These are phyloP conservation scores for Emericellopsis terricola DNA, from an alignment of 495 filamentous ascomycete genomes.

Conservation along the genomic window DNA sequence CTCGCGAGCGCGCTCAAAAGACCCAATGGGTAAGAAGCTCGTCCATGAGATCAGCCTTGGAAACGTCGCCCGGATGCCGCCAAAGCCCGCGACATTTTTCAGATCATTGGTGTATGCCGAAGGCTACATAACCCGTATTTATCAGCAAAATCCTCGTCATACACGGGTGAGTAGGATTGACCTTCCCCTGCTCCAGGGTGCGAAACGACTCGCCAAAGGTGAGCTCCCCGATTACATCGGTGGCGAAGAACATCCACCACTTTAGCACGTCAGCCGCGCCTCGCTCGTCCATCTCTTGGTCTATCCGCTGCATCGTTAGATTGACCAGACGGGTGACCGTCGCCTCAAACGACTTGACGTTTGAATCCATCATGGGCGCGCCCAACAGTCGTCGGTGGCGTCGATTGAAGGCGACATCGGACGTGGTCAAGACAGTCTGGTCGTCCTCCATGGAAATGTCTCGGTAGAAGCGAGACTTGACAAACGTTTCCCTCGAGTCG, in stretches of 20 bases:
- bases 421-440: constrained; percentile 17
- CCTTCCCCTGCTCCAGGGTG: constrained; percentile 30
- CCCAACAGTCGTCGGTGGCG: constrained; percentile 22
- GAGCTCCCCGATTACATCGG: constrained; percentile 34
- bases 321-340: constrained; percentile 21
- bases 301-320: constrained; percentile 20
- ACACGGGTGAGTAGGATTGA: constrained; percentile 9
- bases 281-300: constrained; percentile 11
- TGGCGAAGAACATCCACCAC: constrained; percentile 38
- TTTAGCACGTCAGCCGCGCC: constrained; percentile 28
- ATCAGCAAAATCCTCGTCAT: no score
- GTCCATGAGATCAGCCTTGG: background rate
- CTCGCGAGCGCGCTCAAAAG: background rate
- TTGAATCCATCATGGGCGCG: constrained; percentile 28
- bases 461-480: constrained; percentile 8
- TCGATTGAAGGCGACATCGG: constrained; percentile 15
- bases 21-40: background rate
- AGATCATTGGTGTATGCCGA: constrained; percentile 1
- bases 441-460: constrained; percentile 4
- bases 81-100: background rate
- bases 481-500: constrained; percentile 6
- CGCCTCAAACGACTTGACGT: constrained; percentile 19
- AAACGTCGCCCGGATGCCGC: background rate
- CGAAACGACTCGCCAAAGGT: constrained; percentile 36
- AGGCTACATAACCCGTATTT: no score